Evolutionary conservation across 768 basidiomycete genomes (phyloP), one percentile per base, ranked within the genome.

Genomic region (Boletus subparvulus): DNA sequence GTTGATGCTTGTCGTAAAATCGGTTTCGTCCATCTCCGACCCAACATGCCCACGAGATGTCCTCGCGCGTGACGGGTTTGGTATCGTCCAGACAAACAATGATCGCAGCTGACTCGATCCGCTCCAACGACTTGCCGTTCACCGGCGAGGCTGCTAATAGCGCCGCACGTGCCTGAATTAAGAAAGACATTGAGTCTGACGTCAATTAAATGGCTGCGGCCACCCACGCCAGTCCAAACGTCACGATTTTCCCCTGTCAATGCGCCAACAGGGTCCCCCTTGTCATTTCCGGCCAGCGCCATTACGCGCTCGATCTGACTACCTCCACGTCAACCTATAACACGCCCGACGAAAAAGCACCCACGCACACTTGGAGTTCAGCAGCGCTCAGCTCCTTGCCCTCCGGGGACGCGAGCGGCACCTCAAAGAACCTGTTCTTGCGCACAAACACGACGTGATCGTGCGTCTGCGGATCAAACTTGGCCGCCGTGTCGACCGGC

Each of bases 1-100:
- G 66, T 68, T 98, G 92, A 68, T 98, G 96, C 74, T 99, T 99
- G 78, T 98, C 97, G 68, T 87, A 98, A 80, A 90, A 99, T 57
- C 96, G 78, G 71, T 96, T 97, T 48, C 85, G 78, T 24, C 93
- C 95, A 62, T 96, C 83, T 33, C 94, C 96, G 24, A 87, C 86
- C 94, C 96, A 98, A 47, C 85, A 83, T 19, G 74, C 78, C 86
- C 90, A 89, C 54, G 89, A 89, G 13, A 89, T 78, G 30, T 91
- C 85, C 61, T 96, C 90, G 40, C 92, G 80, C 6, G 90, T 90
- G 33, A 90, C 75, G 0, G 96, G 96, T 39, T 80, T 79, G 12
- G 81, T 81, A 69, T 93, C 92, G 65, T 98, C 96, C 21, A 99
- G 77, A 42, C 86, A 86, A 3, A 99, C 79, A 1, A 98, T 65